These are phyloP conservation scores for Fraxinus latifolia DNA, from an alignment of 305 asterid genomes.

Conservation along the genomic window DNA sequence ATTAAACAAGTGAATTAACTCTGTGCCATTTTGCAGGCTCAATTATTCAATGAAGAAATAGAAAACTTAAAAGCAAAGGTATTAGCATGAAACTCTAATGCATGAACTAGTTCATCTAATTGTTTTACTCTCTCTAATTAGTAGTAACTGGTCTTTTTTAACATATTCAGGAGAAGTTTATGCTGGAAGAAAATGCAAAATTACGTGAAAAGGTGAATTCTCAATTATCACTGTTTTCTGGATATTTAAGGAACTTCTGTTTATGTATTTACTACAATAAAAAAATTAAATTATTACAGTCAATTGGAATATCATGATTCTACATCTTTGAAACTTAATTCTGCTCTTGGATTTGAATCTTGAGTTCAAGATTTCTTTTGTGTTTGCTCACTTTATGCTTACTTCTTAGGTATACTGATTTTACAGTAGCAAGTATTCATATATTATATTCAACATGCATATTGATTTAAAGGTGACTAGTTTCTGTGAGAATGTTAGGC, in stretches of 20 bases:
- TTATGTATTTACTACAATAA: not conserved
- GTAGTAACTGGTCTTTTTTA: not conserved
- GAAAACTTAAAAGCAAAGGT: conserved; percentile 55
- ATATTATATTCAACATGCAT: not conserved
- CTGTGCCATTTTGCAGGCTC: conserved; percentile 39
- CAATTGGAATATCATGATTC: not conserved
- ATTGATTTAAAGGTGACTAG: not conserved
- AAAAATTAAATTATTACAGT: not conserved
- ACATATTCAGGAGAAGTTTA: conserved; percentile 38
- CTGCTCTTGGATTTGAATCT: not conserved
- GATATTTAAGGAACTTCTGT: not conserved
- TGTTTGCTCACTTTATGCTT: not conserved
- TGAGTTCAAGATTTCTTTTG: not conserved
- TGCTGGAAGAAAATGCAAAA: conserved; percentile 49
- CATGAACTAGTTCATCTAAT: not conserved
- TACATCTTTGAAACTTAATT: not conserved
- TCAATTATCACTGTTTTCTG: not conserved
- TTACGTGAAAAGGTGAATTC: conserved; percentile 43
- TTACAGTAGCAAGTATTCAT: not conserved
- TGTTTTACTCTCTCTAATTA: not conserved
- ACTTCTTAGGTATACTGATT: not conserved
- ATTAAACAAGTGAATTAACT: not conserved
- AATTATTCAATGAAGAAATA: conserved; percentile 48
- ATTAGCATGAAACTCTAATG: not conserved
- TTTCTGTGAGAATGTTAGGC: not conserved